These are phyloP conservation scores for Hericium erinaceus DNA, from an alignment of 768 basidiomycete genomes.

Conservation along the genomic window DNA sequence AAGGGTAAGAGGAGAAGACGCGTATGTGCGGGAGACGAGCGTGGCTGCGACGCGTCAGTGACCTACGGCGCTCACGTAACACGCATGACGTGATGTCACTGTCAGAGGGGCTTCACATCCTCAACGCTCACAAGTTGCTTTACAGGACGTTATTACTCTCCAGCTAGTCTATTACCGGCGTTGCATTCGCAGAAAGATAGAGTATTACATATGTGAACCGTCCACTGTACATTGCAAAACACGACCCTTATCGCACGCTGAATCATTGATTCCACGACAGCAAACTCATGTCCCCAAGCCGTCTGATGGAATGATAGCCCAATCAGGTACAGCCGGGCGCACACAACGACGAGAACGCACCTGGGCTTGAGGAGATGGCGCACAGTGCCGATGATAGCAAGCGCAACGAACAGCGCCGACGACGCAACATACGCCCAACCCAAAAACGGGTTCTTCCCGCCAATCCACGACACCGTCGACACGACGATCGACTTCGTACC, in stretches of 20 bases:
- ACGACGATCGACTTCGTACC: conserved; percentile 97
- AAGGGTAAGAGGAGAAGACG: background rate
- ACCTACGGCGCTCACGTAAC: background rate
- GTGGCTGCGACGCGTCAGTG: conserved; percentile 7
- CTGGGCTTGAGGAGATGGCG: conserved; percentile 91
- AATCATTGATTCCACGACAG: conserved; percentile 72
- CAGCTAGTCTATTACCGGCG: too few species aligned
- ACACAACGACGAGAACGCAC: conserved; percentile 27
- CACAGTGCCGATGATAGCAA: conserved; percentile 83
- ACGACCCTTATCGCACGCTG: too few species aligned
- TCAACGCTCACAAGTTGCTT: too few species aligned
- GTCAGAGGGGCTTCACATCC: too few species aligned
- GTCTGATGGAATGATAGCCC: conserved; percentile 33
- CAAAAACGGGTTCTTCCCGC: conserved; percentile 96
- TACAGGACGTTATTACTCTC: too few species aligned
- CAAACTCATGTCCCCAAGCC: conserved; percentile 79
- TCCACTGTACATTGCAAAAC: too few species aligned
- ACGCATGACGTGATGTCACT: too few species aligned
- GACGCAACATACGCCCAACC: conserved; percentile 97
- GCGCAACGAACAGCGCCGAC: conserved; percentile 75
- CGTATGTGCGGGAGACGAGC: background rate
- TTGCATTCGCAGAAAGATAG: too few species aligned
- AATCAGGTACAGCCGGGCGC: background rate
- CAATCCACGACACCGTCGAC: conserved; percentile 97
- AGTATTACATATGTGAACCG: too few species aligned